Conservation (phyloP, 768 basidiomycete species). For the Leccinum aurantiacum region DNA sequence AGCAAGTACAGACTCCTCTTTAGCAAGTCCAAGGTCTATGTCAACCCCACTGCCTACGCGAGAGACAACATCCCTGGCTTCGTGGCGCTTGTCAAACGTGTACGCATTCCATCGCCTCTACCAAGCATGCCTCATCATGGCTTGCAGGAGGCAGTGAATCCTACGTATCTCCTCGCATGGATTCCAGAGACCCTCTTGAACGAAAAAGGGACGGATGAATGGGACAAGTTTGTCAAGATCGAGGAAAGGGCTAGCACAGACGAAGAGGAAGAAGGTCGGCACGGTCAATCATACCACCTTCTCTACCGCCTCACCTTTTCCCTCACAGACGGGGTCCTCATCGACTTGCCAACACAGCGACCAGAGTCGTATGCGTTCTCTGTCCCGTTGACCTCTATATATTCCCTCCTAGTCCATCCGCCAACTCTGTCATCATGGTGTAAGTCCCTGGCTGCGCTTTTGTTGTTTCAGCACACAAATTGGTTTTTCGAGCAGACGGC, state of each 20-base stretch:
- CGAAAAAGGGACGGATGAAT: constrained; percentile 79
- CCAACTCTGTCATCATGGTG: constrained; percentile 86
- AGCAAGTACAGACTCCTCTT: constrained; percentile 74
- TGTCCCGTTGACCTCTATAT: constrained; percentile 86
- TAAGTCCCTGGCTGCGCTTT: constrained; percentile 36
- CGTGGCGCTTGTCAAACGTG: constrained; percentile 86
- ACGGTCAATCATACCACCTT: not conserved
- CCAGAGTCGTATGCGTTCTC: constrained; percentile 95
- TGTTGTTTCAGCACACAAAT: constrained; percentile 1
- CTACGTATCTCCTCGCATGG: constrained; percentile 86
- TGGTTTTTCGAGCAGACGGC: constrained; percentile 56
- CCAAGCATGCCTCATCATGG: constrained; percentile 10
- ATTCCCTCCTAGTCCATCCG: constrained; percentile 82
- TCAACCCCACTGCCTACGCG: constrained; percentile 90
- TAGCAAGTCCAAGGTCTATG: constrained; percentile 92
- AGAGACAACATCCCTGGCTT: constrained; percentile 95
- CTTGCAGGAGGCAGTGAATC: constrained; percentile 67
- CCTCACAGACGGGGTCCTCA: constrained; percentile 72
- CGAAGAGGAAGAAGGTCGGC: constrained; percentile 73
- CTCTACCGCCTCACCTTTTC: constrained; percentile 8
- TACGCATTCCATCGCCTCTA: constrained; percentile 37
- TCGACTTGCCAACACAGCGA: constrained; percentile 77
- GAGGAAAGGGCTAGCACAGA: constrained; percentile 61
- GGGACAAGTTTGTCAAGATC: constrained; percentile 86
- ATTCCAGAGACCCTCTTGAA: constrained; percentile 85